Evolutionary conservation across 352 stramenopile species (phyloP).

Genomic region (Phytophthora tentaculata): DNA sequence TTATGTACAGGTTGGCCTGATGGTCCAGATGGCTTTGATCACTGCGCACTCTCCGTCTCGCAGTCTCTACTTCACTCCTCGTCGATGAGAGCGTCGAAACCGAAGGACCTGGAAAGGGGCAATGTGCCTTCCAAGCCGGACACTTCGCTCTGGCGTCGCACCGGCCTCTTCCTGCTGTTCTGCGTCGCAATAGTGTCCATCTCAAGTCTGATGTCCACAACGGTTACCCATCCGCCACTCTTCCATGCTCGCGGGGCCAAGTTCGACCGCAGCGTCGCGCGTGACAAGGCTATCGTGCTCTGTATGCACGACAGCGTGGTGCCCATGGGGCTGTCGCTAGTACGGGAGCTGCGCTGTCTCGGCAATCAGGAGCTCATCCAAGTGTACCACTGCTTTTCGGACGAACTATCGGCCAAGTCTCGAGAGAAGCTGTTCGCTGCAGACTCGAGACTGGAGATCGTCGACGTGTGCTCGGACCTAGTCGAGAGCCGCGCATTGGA

Average conservation of each 20-base stretch:
- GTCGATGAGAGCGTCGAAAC: constrained; percentile 1
- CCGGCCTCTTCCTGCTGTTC: neutral
- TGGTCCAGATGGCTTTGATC: too few species aligned
- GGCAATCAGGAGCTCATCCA: constrained; percentile 56
- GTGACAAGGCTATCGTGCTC: constrained; percentile 47
- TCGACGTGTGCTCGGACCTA: constrained; percentile 50
- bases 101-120: constrained; percentile 23
- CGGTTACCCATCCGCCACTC: constrained; percentile 13
- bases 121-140: constrained; percentile 19
- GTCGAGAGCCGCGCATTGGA: constrained; percentile 11
- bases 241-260: constrained; percentile 12
- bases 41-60: constrained; percentile 17
- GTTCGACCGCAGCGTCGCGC: constrained; percentile 25
- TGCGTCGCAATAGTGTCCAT: constrained; percentile 1
- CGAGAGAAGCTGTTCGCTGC: constrained; percentile 5
- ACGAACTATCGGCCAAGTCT: constrained; percentile 44
- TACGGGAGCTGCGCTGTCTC: constrained; percentile 50
- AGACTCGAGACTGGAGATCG: constrained; percentile 45
- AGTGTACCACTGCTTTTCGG: constrained; percentile 54
- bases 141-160: constrained; percentile 11
- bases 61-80: neutral
- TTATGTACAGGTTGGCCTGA: neutral
- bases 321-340: constrained; percentile 50
- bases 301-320: constrained; percentile 50
- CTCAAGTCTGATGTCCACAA: constrained; percentile 7